These are phyloP conservation scores for Cantharellus anzutake DNA, from an alignment of 768 basidiomycete genomes.

Conservation along the genomic window DNA sequence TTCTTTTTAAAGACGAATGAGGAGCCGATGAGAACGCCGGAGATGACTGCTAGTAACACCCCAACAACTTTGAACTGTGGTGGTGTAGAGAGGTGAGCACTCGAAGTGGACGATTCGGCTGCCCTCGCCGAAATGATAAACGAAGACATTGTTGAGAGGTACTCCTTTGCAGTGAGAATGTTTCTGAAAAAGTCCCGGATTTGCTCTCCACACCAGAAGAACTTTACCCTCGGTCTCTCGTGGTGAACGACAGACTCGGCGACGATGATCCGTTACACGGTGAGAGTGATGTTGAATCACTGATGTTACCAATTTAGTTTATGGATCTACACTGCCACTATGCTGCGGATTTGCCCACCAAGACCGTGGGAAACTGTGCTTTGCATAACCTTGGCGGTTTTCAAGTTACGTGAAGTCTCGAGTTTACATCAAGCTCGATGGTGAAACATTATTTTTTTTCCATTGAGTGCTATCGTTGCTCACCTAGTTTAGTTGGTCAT, in stretches of 20 bases:
- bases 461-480: not conserved
- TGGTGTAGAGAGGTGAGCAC: constrained; percentile 3
- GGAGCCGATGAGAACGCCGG: constrained; percentile 77
- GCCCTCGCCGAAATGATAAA: constrained; percentile 6
- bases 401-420: no score
- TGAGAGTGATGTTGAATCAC: not conserved
- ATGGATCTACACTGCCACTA: not conserved
- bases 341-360: not conserved
- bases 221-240: no score
- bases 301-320: not conserved
- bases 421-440: no score
- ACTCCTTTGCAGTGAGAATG: no score
- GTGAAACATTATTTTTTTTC: not conserved
- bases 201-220: no score
- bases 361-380: not conserved
- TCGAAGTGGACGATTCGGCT: constrained; percentile 6
- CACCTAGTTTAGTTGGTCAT: not conserved
- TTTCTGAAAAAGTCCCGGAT: no score
- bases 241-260: no score
- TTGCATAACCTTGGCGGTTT: not conserved
- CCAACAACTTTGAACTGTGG: constrained; percentile 9
- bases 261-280: not conserved
- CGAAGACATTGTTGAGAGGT: constrained; percentile 13
- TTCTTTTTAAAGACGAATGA: constrained; percentile 99
- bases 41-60: constrained; percentile 42